Evolutionary conservation across 768 basidiomycete genomes (phyloP).

Genomic region (Mycena epipterygia): DNA sequence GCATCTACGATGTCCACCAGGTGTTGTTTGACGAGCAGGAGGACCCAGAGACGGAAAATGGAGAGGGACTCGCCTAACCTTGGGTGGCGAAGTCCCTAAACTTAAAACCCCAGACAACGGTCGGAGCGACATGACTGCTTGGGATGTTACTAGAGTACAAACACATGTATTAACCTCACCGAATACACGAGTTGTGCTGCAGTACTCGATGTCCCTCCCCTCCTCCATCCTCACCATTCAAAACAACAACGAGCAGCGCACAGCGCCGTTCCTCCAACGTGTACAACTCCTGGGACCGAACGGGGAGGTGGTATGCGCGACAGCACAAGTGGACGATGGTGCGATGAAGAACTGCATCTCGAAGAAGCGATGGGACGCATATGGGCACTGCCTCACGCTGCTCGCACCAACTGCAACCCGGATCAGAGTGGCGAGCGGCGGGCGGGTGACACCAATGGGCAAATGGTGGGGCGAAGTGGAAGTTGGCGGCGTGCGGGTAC

Average conservation of each 20-base stretch:
- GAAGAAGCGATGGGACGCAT: not conserved
- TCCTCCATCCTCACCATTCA: not conserved
- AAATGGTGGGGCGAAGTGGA: not conserved
- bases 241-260: not conserved
- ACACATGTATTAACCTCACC: not conserved
- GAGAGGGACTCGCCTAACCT: not conserved
- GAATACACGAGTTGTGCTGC: not conserved
- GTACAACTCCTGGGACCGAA: slow-evolving; percentile 5
- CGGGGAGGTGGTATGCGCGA: not conserved
- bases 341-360: slow-evolving; percentile 18
- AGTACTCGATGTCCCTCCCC: slow-evolving; percentile 1
- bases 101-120: not conserved
- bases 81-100: slow-evolving; percentile 1
- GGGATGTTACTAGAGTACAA: slow-evolving; percentile 2
- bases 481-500: not conserved
- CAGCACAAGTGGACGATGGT: slow-evolving; percentile 19
- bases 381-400: slow-evolving; percentile 5
- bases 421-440: slow-evolving; percentile 3
- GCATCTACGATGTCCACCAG: not conserved
- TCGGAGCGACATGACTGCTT: not conserved
- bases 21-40: not conserved
- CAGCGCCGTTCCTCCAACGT: slow-evolving; percentile 15
- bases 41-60: not conserved
- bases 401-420: not conserved
- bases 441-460: not conserved